These are phyloP conservation scores for Diospyros kaki DNA, from an alignment of 148 eudicot genomes.

Conservation along the genomic window DNA sequence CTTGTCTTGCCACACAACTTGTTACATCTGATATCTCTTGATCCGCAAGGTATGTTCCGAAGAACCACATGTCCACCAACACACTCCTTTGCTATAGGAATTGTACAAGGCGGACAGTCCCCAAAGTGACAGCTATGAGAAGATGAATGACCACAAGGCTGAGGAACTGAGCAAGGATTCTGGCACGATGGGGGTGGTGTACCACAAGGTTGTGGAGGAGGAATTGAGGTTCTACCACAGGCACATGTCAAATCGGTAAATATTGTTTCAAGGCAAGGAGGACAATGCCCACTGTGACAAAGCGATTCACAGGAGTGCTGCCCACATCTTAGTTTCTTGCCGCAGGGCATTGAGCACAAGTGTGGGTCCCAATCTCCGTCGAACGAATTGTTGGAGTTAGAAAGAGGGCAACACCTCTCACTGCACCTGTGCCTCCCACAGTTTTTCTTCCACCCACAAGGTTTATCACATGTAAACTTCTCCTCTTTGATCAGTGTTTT, in stretches of 20 bases:
- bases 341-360: conserved; percentile 84
- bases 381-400: conserved; percentile 33
- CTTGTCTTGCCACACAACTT: conserved; percentile 79
- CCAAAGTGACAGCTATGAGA: conserved; percentile 96
- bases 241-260: conserved; percentile 85
- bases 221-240: conserved; percentile 84
- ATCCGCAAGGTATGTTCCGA: conserved; percentile 95
- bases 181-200: conserved; percentile 92
- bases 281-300: conserved; percentile 97
- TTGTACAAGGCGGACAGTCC: conserved; percentile 84
- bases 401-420: conserved; percentile 90
- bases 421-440: conserved; percentile 99
- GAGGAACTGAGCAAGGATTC: conserved; percentile 69
- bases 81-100: conserved; percentile 88
- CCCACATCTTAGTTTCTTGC: conserved; percentile 89
- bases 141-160: conserved; percentile 91
- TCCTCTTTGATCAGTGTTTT: conserved; percentile 43
- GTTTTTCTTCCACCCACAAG: conserved; percentile 86
- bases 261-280: conserved; percentile 91
- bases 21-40: conserved; percentile 85
- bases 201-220: conserved; percentile 92
- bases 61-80: conserved; percentile 92
- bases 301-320: conserved; percentile 75
- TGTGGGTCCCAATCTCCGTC: conserved; percentile 71
- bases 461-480: conserved; percentile 65